Evolutionary conservation across 2,329 filamentous ascomycete genomes (phyloP).

Genomic region (Paramyrothecium sp.): DNA sequence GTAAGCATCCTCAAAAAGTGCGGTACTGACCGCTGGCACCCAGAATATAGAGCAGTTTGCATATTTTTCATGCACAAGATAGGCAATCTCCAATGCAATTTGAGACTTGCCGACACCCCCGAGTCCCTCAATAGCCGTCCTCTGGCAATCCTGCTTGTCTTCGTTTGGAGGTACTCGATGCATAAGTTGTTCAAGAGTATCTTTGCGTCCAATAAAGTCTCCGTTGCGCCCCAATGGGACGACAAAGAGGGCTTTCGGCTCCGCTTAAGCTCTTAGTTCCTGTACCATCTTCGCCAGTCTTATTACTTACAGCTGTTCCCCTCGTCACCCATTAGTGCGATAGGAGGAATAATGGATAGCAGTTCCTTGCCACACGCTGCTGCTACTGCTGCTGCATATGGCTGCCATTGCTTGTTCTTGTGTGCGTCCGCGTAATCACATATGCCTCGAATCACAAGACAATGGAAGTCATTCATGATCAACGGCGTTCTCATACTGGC

Average conservation of each 20-base stretch:
- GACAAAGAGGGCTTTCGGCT: not conserved
- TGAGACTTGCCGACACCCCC: slow-evolving; percentile 38
- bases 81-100: slow-evolving; percentile 32
- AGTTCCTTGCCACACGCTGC: slow-evolving; percentile 14
- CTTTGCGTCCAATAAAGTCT: slow-evolving; percentile 20
- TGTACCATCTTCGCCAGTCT: not conserved
- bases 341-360: slow-evolving; percentile 1
- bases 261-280: not conserved
- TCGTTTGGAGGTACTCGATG: not conserved
- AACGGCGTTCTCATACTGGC: too few relatives aligned
- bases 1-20: slow-evolving; percentile 32
- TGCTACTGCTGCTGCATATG: slow-evolving; percentile 14
- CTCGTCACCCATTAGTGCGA: not conserved
- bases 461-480: slow-evolving; percentile 10
- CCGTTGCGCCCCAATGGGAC: slow-evolving; percentile 21
- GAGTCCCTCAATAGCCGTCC: slow-evolving; percentile 17
- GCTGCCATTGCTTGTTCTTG: slow-evolving; percentile 18
- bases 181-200: slow-evolving; percentile 13
- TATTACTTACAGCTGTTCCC: not conserved
- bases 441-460: slow-evolving; percentile 17
- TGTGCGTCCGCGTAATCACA: slow-evolving; percentile 19
- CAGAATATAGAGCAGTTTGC: slow-evolving; percentile 38
- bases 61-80: slow-evolving; percentile 17
- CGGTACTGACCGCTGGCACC: slow-evolving; percentile 27
- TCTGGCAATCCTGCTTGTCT: not conserved